Conservation (phyloP, 306 rosid species). For the Cyclanthera cordifolia region DNA sequence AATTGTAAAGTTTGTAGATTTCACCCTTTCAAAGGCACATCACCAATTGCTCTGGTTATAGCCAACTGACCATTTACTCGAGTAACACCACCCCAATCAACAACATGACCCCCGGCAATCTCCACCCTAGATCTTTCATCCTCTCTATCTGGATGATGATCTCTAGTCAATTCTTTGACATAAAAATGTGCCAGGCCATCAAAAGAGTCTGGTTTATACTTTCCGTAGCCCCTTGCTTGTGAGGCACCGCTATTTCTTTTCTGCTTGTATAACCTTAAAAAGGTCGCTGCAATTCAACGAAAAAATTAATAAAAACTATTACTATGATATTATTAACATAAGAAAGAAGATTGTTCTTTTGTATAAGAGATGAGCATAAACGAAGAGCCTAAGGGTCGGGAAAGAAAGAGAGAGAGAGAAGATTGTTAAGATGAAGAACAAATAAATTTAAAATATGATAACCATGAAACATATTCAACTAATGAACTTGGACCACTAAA, state of each 20-base stretch:
- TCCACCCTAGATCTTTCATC: slow-evolving; percentile 85
- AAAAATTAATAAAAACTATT: slow-evolving; percentile 18
- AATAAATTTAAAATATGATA: not conserved
- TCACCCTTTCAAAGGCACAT: slow-evolving; percentile 66
- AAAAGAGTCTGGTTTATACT: slow-evolving; percentile 40
- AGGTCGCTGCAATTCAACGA: slow-evolving; percentile 45
- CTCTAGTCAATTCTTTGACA: slow-evolving; percentile 81
- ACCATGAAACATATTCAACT: not conserved
- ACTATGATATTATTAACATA: slow-evolving; percentile 10
- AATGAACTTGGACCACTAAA: not conserved
- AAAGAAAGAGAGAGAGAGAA: not conserved
- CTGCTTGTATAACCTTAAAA: slow-evolving; percentile 59
- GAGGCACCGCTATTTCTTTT: slow-evolving; percentile 49
- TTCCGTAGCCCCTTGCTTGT: slow-evolving; percentile 36
- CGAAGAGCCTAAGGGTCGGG: not conserved
- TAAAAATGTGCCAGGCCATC: slow-evolving; percentile 46
- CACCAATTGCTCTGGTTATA: slow-evolving; percentile 80
- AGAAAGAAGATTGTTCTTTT: not conserved
- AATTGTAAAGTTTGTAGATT: slow-evolving; percentile 16
- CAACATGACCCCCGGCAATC: slow-evolving; percentile 88
- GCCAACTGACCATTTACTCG: slow-evolving; percentile 92
- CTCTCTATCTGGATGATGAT: slow-evolving; percentile 89
- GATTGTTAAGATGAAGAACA: not conserved
- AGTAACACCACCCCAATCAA: slow-evolving; percentile 74
- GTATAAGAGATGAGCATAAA: not conserved